Conservation (phyloP, 2,329 filamentous ascomycete species). For the Alternaria sp. region DNA sequence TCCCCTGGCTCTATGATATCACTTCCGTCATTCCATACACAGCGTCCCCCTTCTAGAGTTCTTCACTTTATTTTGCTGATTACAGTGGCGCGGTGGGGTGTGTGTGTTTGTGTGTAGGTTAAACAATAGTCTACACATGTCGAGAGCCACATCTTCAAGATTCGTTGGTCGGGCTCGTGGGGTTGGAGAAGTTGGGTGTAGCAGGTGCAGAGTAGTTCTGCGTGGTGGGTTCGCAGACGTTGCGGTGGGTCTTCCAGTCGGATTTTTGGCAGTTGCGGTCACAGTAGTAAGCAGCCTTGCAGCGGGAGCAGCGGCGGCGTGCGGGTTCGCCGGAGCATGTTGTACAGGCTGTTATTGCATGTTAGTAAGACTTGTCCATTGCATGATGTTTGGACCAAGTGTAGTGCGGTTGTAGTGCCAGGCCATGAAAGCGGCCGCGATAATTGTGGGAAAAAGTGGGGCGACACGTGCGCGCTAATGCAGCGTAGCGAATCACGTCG, state of each 20-base stretch:
- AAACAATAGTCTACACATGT: background rate
- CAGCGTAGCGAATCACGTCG: slow-evolving; percentile 30
- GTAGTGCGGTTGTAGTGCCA: slow-evolving; percentile 13
- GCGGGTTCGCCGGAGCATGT: slow-evolving; percentile 37
- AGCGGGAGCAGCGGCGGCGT: slow-evolving; percentile 57
- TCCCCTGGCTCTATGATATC: slow-evolving; percentile 1
- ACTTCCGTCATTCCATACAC: background rate
- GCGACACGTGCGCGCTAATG: slow-evolving; percentile 22
- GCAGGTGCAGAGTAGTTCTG: slow-evolving; percentile 36
- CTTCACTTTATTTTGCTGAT: background rate
- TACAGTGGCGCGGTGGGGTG: background rate
- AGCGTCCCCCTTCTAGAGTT: background rate
- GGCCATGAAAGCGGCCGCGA: slow-evolving; percentile 16
- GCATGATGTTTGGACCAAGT: background rate
- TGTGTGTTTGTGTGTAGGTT: background rate
- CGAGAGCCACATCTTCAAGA: slow-evolving; percentile 16
- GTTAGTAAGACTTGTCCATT: slow-evolving; percentile 14
- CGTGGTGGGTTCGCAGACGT: slow-evolving; percentile 49
- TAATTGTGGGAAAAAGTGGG: slow-evolving; percentile 28
- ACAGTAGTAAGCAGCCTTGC: slow-evolving; percentile 60
- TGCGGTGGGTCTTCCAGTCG: slow-evolving; percentile 62
- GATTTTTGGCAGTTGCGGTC: slow-evolving; percentile 61
- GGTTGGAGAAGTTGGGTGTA: slow-evolving; percentile 41
- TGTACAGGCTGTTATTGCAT: slow-evolving; percentile 34
- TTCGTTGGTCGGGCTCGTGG: slow-evolving; percentile 35